Evolutionary conservation across 2,329 filamentous ascomycete genomes (phyloP).

Genomic region (Stenocarpella maydis): DNA sequence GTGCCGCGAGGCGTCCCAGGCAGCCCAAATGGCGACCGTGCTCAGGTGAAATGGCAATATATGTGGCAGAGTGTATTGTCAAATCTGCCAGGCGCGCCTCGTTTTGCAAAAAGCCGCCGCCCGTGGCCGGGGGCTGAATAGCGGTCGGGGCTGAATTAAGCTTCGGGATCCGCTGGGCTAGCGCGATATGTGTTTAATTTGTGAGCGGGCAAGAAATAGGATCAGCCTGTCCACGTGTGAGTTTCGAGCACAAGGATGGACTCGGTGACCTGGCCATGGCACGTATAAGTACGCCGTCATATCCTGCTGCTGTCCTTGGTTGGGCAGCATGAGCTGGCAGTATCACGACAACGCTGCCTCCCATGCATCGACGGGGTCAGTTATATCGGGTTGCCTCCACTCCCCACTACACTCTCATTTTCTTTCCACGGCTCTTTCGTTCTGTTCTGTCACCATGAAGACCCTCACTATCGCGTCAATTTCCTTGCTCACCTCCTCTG

Average conservation of each 20-base stretch:
- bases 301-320: slow-evolving; percentile 1
- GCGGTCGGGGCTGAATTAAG: slow-evolving; percentile 24
- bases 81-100: slow-evolving; percentile 4
- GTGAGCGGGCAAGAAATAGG: slow-evolving; percentile 9
- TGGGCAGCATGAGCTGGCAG: slow-evolving; percentile 4
- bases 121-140: slow-evolving; percentile 1
- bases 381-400: neutral
- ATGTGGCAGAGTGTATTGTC: neutral
- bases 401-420: neutral
- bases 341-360: neutral
- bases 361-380: neutral
- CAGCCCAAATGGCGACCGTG: neutral
- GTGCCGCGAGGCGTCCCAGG: slow-evolving; percentile 19
- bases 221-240: neutral
- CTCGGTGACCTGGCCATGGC: neutral
- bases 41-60: slow-evolving; percentile 10
- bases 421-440: no score
- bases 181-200: slow-evolving; percentile 23
- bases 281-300: slow-evolving; percentile 4
- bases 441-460: slow-evolving; percentile 1
- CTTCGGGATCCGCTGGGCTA: neutral
- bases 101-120: neutral
- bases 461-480: neutral
- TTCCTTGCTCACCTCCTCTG: neutral
- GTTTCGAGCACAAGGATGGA: neutral